Conservation (phyloP, 805 yeast genomes). For the Pachysolen tannophilus region DNA sequence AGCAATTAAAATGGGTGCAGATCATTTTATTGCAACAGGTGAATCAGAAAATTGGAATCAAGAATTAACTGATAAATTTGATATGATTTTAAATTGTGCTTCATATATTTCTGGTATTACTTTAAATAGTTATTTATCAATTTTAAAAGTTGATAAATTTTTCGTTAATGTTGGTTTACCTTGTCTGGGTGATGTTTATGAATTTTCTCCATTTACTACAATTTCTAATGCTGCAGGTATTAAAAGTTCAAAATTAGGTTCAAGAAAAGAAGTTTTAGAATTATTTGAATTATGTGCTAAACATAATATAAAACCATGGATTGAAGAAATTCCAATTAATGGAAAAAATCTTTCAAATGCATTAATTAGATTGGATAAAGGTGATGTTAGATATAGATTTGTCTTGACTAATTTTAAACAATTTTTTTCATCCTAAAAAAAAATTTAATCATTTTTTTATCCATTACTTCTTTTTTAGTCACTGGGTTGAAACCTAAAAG, state of each 20-base stretch:
- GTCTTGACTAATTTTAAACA: slow-evolving; percentile 43
- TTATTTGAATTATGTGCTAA: slow-evolving; percentile 42
- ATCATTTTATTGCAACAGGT: slow-evolving; percentile 44
- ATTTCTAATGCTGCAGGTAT: slow-evolving; percentile 19
- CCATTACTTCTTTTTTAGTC: too few species aligned
- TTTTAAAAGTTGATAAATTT: slow-evolving; percentile 21
- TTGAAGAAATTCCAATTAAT: slow-evolving; percentile 40
- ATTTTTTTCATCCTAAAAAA: slow-evolving; percentile 4
- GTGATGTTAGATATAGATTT: slow-evolving; percentile 48
- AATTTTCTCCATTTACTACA: slow-evolving; percentile 28
- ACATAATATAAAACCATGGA: slow-evolving; percentile 39
- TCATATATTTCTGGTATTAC: slow-evolving; percentile 26
- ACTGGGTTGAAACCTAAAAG: too few species aligned
- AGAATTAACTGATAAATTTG: slow-evolving; percentile 27
- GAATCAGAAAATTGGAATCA: slow-evolving; percentile 35
- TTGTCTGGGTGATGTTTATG: slow-evolving; percentile 18
- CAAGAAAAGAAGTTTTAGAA: slow-evolving; percentile 34
- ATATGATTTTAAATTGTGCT: slow-evolving; percentile 43
- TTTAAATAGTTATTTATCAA: slow-evolving; percentile 17
- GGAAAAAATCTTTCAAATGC: slow-evolving; percentile 35
- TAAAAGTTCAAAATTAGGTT: slow-evolving; percentile 31
- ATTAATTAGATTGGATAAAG: slow-evolving; percentile 37
- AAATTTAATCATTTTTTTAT: too few species aligned
- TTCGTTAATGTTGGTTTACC: slow-evolving; percentile 33
- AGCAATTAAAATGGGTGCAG: slow-evolving; percentile 44